A percentile compares a stretch with the other conserved stretches of the same genome.
Evolutionary conservation across 106 monocot genomes (phyloP).

Genomic region (Ottelia alismoides): DNA sequence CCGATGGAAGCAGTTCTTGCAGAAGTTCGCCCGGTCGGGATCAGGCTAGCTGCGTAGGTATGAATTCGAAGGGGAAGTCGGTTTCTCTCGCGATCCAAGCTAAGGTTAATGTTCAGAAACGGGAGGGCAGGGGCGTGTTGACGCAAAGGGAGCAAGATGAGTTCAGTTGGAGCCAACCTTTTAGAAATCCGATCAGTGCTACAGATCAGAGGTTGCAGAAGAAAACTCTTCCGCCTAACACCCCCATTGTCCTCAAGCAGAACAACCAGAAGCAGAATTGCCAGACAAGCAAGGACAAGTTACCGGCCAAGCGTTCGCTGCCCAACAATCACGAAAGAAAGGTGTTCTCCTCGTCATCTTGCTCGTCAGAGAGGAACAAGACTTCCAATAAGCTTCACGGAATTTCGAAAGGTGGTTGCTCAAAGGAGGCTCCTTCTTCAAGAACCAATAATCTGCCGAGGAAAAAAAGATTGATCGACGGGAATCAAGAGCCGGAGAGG

Average conservation of each 20-base stretch:
- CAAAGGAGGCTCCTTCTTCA: constrained; percentile 1
- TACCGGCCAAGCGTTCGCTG: constrained; percentile 10
- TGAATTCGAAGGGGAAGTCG: constrained; percentile 38
- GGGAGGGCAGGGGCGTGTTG: constrained; percentile 29
- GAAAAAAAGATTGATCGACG: constrained; percentile 20
- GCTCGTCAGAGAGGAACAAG: constrained; percentile 35
- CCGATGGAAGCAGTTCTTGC: constrained; percentile 27
- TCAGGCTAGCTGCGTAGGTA: constrained; percentile 15
- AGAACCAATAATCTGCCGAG: constrained; percentile 3
- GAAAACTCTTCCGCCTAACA: constrained; percentile 15
- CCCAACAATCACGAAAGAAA: constrained; percentile 40
- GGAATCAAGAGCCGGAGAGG: no score
- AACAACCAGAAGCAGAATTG: constrained; percentile 76
- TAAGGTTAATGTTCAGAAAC: constrained; percentile 76
- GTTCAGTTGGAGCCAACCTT: constrained; percentile 22
- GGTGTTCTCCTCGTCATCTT: constrained; percentile 18
- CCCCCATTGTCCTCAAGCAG: constrained; percentile 48
- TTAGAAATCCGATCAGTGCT: constrained; percentile 15
- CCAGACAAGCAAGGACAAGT: constrained; percentile 29
- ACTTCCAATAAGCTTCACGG: constrained; percentile 20
- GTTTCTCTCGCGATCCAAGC: constrained; percentile 75
- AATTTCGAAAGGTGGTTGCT: constrained; percentile 18
- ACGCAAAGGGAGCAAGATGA: constrained; percentile 29
- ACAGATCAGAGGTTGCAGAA: constrained; percentile 34
- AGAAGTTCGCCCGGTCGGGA: constrained; percentile 25